phyloP scores from a whole-genome alignment of 2,329 filamentous ascomycete species.

The Cladosporium sp. region DNA sequence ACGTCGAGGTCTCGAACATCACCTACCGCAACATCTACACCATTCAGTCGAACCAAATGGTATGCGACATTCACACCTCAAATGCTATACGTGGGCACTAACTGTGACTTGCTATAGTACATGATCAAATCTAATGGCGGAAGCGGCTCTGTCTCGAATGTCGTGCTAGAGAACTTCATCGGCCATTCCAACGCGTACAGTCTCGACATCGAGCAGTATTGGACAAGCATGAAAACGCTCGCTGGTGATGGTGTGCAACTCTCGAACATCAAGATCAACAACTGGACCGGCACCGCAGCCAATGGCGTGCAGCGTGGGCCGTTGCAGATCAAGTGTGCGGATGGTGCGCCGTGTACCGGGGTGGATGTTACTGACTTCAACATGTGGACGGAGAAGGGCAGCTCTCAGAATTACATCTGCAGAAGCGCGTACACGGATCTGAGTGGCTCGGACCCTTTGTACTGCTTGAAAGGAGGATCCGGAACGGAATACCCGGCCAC shows the following conservation, averaged over 20 bases:
- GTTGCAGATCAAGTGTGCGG: slow-evolving; percentile 50
- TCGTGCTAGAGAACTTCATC: slow-evolving; percentile 55
- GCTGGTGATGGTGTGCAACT: slow-evolving; percentile 51
- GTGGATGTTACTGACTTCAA: slow-evolving; percentile 49
- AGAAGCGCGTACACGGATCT: slow-evolving; percentile 40
- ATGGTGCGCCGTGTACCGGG: slow-evolving; percentile 49
- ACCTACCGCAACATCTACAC: slow-evolving; percentile 57
- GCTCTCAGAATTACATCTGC: slow-evolving; percentile 42
- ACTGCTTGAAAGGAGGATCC: slow-evolving; percentile 40
- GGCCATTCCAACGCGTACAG: slow-evolving; percentile 58
- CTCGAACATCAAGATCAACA: slow-evolving; percentile 49
- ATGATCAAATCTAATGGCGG: slow-evolving; percentile 58
- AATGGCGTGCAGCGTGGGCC: slow-evolving; percentile 51
- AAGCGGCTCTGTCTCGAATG: slow-evolving; percentile 49
- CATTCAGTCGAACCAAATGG: slow-evolving; percentile 58
- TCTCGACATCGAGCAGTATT: slow-evolving; percentile 53
- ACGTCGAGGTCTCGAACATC: slow-evolving; percentile 50
- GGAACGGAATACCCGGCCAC: slow-evolving; percentile 28
- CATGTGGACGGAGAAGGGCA: slow-evolving; percentile 51
- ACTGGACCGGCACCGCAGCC: slow-evolving; percentile 53
- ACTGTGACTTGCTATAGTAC: slow-evolving; percentile 44
- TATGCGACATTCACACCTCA: slow-evolving; percentile 16
- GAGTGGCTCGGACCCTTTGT: slow-evolving; percentile 35
- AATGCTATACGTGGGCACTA: neutral
- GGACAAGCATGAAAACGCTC: slow-evolving; percentile 41